Base-by-base conservation (phyloP, 2,329 filamentous ascomycete genomes). In the Fusarium citri region DNA sequence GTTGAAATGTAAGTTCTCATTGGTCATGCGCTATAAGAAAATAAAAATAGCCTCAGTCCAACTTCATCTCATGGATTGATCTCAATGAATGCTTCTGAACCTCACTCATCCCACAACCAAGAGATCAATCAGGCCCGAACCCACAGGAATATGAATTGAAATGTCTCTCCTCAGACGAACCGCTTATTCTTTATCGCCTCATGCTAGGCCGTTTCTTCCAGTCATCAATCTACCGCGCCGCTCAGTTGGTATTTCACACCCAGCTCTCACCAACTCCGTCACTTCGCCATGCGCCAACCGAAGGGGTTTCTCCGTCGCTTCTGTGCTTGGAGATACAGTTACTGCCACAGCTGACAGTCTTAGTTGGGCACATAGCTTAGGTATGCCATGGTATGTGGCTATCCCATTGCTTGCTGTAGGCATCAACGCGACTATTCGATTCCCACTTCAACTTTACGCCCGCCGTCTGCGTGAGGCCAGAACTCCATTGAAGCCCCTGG, bases 381-480 rank as follows among this genome's bases (percentile, higher is more conserved):
- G 82, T 40, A 74, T 84, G 3, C 86, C 86, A 3, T 89, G 87
- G 87, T 87, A 80, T 69, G 68, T 87, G 31, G 80, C 83, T 28
- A 86, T 89, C 48, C 86, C 87, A 7, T 78, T 86, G n/a, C 77
- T 86, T 16, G 85, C 85, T 9, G 64, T 87, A 4, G 75, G 78
- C 47, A 76, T 87, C 72, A 84, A 81, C 75, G 71, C 82, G 41
- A 59, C 81, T 49, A 72, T 84, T 62, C 81, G 86, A 16, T 74
- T 87, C 7, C 87, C 87, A 8, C 77, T 85, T 9, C 80, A 79
- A 37, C 68, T 81, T 59, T 84, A 87, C 73, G 80, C 72, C 45
- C 72, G 77, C 54, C 53, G 73, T 25, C 76, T 81, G 15, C 70
- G 78, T 10, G 48, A 76, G 10, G 75, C 69, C 23, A 78, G 78